A percentile compares a stretch with the other conserved stretches of the same genome.
Evolutionary conservation across 2,329 filamentous ascomycete genomes (phyloP).

Genomic region (Penicillium crustosum): DNA sequence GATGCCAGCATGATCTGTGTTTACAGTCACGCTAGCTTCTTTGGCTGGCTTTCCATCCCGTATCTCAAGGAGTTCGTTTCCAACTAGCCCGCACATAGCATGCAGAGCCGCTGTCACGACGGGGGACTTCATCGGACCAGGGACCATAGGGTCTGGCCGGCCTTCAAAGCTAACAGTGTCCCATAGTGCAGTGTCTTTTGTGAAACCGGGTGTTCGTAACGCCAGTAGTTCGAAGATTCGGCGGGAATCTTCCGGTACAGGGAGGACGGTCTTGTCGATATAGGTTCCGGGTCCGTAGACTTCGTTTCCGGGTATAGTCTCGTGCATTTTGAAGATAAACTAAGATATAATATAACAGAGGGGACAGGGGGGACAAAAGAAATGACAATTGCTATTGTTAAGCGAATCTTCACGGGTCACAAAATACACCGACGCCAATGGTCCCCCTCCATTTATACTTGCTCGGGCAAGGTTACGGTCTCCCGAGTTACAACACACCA

Average conservation of each 20-base stretch:
- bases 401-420: not conserved
- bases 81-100: conserved; percentile 47
- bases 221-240: conserved; percentile 43
- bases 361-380: not conserved
- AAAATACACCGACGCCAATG: not conserved
- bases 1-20: conserved; percentile 50
- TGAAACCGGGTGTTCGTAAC: conserved; percentile 43
- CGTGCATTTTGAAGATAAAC: not conserved
- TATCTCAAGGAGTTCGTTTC: conserved; percentile 39
- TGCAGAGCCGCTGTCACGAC: conserved; percentile 45
- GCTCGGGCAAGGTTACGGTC: not conserved
- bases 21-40: conserved; percentile 37
- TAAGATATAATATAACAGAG: not conserved
- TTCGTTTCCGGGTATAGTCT: conserved; percentile 20
- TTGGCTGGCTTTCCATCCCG: conserved; percentile 18
- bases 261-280: conserved; percentile 39
- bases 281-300: conserved; percentile 46
- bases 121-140: conserved; percentile 48
- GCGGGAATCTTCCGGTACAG: conserved; percentile 39
- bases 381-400: not conserved
- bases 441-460: not conserved
- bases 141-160: conserved; percentile 41
- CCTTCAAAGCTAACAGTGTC: conserved; percentile 43
- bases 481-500: not conserved
- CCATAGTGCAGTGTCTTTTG: conserved; percentile 30